A percentile compares a stretch with the other conserved stretches of the same genome.
Conservation (phyloP, 1,284 basidiomycete species). For the Earliella scabrosa region DNA sequence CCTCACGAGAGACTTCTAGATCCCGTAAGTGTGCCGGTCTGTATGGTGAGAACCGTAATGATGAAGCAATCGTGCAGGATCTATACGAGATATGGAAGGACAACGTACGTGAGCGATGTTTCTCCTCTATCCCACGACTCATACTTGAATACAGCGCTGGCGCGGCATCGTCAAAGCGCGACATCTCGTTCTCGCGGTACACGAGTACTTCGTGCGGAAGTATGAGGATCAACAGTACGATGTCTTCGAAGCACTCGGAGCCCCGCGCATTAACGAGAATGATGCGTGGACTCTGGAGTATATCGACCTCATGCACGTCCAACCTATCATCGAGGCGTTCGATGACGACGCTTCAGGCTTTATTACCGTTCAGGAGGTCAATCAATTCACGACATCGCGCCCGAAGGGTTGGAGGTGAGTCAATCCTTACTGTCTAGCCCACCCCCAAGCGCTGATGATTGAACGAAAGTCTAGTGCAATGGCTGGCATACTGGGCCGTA, state of each 20-base stretch:
- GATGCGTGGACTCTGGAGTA: constrained; percentile 47
- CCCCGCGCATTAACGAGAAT: background rate
- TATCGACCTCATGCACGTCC: constrained; percentile 45
- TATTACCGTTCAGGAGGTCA: constrained; percentile 50
- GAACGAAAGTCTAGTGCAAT: constrained; percentile 18
- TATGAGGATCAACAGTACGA: constrained; percentile 1
- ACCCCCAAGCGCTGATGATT: background rate
- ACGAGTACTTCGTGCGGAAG: constrained; percentile 36
- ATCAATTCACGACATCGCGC: constrained; percentile 38
- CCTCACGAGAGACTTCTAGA: constrained; percentile 36
- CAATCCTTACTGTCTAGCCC: no score
- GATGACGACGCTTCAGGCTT: constrained; percentile 53
- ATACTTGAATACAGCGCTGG: constrained; percentile 30
- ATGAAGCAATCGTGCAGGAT: constrained; percentile 26
- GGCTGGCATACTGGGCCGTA: constrained; percentile 28
- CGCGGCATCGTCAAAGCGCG: constrained; percentile 37
- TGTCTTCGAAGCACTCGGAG: background rate
- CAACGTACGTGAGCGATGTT: constrained; percentile 21
- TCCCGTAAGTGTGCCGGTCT: constrained; percentile 17
- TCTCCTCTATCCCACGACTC: background rate
- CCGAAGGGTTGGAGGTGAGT: constrained; percentile 29
- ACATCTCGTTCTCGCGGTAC: constrained; percentile 38
- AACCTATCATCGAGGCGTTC: constrained; percentile 48
- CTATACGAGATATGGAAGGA: constrained; percentile 32
- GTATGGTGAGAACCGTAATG: no score